phyloP scores from a whole-genome alignment of 768 basidiomycete genomes.

The Lactifluus echinatus region DNA sequence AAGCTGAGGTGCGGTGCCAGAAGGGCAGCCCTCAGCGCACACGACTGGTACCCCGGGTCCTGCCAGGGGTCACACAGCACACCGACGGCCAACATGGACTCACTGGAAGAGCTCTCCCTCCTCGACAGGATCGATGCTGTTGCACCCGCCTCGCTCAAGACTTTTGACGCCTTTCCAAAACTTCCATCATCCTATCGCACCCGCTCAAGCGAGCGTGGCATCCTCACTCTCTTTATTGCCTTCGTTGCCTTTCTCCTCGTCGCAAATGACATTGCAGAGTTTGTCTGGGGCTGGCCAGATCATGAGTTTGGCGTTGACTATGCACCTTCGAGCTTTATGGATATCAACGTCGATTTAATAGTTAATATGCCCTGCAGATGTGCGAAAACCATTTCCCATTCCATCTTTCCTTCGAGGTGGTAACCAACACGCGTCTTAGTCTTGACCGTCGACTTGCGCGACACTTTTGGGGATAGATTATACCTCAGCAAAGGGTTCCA shows the following conservation, averaged over 20 bases:
- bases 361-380: conserved; percentile 92
- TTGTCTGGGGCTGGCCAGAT: conserved; percentile 89
- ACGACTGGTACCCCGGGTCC: not conserved
- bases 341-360: conserved; percentile 86
- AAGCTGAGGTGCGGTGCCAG: not conserved
- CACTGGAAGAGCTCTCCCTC: conserved; percentile 11
- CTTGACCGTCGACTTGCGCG: conserved; percentile 81
- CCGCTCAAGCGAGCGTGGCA: conserved; percentile 20
- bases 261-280: conserved; percentile 86
- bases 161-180: conserved; percentile 36
- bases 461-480: conserved; percentile 88
- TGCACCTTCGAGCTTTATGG: conserved; percentile 50
- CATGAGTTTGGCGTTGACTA: conserved; percentile 82
- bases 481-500: conserved; percentile 72
- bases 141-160: conserved; percentile 24
- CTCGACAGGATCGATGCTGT: conserved; percentile 25
- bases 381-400: conserved; percentile 35
- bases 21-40: not conserved
- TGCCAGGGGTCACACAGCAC: not conserved
- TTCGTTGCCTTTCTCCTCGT: conserved; percentile 63
- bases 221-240: conserved; percentile 50
- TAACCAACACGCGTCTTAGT: conserved; percentile 36
- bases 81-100: conserved; percentile 47
- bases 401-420: not conserved
- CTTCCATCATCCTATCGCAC: conserved; percentile 31